A percentile compares a stretch with the other conserved stretches of the same genome.
phyloP scores from a whole-genome alignment of 305 asterid species.

The Fraxinus nigra region DNA sequence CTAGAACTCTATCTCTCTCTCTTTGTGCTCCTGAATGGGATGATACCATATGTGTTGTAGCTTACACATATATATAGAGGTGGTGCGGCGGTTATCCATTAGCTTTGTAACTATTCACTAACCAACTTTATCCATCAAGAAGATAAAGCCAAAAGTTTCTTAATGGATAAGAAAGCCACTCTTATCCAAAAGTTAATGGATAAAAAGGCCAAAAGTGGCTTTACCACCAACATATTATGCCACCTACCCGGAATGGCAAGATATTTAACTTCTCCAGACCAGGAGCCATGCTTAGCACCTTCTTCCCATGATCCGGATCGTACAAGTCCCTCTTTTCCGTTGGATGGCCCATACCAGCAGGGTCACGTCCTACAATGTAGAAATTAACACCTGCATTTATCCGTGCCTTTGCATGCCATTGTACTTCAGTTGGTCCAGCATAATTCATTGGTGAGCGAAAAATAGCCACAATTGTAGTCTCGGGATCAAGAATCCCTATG shows the following conservation, averaged over 20 bases:
- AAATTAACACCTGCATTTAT: neutral
- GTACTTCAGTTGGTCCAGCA: conserved; percentile 87
- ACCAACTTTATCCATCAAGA: too few relatives aligned
- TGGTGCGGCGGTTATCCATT: too few relatives aligned
- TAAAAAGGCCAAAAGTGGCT: too few relatives aligned
- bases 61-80: too few relatives aligned
- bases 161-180: too few relatives aligned
- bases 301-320: conserved; percentile 87
- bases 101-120: too few relatives aligned
- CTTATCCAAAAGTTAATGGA: too few relatives aligned
- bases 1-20: too few relatives aligned
- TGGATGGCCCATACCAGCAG: conserved; percentile 15
- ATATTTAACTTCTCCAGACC: conserved; percentile 73
- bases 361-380: neutral
- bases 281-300: conserved; percentile 82
- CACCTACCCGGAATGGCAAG: too few relatives aligned
- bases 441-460: conserved; percentile 91
- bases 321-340: conserved; percentile 76
- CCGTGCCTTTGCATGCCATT: neutral
- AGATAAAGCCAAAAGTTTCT: too few relatives aligned
- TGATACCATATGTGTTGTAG: too few relatives aligned
- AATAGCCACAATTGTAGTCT: conserved; percentile 69
- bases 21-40: too few relatives aligned
- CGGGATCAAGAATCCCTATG: conserved; percentile 73
- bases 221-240: neutral